phyloP scores from a whole-genome alignment of 2,329 filamentous ascomycete genomes.

The Cyclaneusma minus region DNA sequence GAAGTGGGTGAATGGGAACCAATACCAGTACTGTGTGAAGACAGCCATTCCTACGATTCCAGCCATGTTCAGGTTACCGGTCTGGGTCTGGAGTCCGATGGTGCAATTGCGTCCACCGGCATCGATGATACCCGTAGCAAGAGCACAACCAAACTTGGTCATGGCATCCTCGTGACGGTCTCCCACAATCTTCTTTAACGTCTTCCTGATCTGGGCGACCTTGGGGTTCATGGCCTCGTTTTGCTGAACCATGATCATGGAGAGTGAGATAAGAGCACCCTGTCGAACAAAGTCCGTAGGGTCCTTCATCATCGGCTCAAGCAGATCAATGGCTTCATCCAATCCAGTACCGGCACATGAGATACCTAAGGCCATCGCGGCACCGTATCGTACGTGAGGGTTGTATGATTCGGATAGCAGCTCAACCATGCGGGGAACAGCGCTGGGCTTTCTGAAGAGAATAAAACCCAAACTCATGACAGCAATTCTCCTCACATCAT shows the following conservation, averaged over 20 bases:
- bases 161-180: slow-evolving; percentile 98
- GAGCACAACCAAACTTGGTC: slow-evolving; percentile 93
- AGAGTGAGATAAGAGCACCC: slow-evolving; percentile 80
- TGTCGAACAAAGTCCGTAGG: slow-evolving; percentile 97
- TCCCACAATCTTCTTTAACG: slow-evolving; percentile 80
- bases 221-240: slow-evolving; percentile 99
- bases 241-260: slow-evolving; percentile 99
- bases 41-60: slow-evolving; percentile 96
- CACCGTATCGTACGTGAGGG: slow-evolving; percentile 93
- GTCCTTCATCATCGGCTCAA: slow-evolving; percentile 99
- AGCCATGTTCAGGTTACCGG: slow-evolving; percentile 96
- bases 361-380: slow-evolving; percentile 95
- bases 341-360: slow-evolving; percentile 93
- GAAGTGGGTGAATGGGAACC: slow-evolving; percentile 99
- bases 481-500: slow-evolving; percentile 88
- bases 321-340: slow-evolving; percentile 87
- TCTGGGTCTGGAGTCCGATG: slow-evolving; percentile 93
- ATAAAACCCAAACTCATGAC: slow-evolving; percentile 98
- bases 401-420: slow-evolving; percentile 97
- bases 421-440: slow-evolving; percentile 97
- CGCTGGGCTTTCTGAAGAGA: slow-evolving; percentile 92
- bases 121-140: slow-evolving; percentile 93
- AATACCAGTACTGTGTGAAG: slow-evolving; percentile 99
- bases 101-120: slow-evolving; percentile 97
- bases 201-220: slow-evolving; percentile 79